phyloP scores from a whole-genome alignment of 2,329 filamentous ascomycete genomes.

The Phoma sp. region DNA sequence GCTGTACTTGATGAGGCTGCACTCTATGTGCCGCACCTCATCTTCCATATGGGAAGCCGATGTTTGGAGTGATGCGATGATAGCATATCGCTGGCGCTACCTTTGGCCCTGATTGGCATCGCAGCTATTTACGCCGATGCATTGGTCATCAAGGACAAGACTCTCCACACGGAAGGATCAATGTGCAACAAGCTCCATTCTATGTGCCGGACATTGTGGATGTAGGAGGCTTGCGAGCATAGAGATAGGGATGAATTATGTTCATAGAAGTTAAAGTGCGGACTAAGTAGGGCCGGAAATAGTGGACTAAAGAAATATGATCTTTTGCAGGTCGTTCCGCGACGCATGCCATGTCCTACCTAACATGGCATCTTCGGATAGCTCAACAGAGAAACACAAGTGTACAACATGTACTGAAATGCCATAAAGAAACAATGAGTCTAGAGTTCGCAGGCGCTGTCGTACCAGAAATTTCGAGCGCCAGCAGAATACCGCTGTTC shows the following conservation, averaged over 20 bases:
- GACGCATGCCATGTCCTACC: slow-evolving; percentile 26
- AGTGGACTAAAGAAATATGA: slow-evolving; percentile 20
- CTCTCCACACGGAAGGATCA: no score
- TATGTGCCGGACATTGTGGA: no score
- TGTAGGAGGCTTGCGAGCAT: no score
- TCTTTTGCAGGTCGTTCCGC: slow-evolving; percentile 31
- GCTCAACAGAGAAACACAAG: slow-evolving; percentile 30
- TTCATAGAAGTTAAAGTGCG: slow-evolving; percentile 39
- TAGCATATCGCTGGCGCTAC: no score
- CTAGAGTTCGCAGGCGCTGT: slow-evolving; percentile 35
- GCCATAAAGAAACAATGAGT: slow-evolving; percentile 36
- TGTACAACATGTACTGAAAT: slow-evolving; percentile 37
- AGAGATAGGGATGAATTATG: slow-evolving; percentile 34
- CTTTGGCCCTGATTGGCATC: no score
- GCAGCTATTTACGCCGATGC: no score
- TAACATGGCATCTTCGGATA: slow-evolving; percentile 26
- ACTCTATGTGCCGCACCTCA: no score
- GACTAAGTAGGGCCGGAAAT: slow-evolving; percentile 5
- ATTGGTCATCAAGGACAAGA: no score
- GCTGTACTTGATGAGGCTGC: no score
- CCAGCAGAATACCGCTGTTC: slow-evolving; percentile 38
- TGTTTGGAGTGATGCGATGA: no score
- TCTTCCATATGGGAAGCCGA: no score
- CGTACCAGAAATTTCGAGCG: slow-evolving; percentile 13
- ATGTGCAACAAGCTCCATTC: no score